These are phyloP conservation scores for Cyberlindnera meyerae DNA, from an alignment of 805 yeast species.

Conservation along the genomic window DNA sequence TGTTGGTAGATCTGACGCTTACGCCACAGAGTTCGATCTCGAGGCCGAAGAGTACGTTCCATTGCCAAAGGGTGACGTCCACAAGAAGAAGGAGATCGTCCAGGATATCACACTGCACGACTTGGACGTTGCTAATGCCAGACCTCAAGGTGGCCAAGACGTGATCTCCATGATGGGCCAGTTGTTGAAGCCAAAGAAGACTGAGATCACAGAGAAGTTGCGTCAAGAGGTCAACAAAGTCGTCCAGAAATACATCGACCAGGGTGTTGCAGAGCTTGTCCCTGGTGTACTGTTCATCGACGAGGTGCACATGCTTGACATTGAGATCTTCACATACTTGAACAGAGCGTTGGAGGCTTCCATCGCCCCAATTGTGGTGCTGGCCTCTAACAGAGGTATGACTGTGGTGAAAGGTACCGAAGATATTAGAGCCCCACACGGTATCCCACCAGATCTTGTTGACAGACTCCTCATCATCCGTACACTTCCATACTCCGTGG, in stretches of 20 bases:
- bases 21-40: conserved; percentile 95
- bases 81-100: conserved; percentile 94
- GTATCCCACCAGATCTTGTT: conserved; percentile 90
- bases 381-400: conserved; percentile 94
- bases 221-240: conserved; percentile 93
- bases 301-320: conserved; percentile 97
- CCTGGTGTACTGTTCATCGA: conserved; percentile 98
- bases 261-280: conserved; percentile 94
- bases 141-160: conserved; percentile 97
- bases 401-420: conserved; percentile 89
- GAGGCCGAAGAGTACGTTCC: conserved; percentile 99
- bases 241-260: conserved; percentile 92
- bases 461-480: conserved; percentile 90
- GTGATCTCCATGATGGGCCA: conserved; percentile 96
- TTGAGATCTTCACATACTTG: conserved; percentile 92
- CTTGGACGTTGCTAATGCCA: conserved; percentile 91
- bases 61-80: conserved; percentile 97
- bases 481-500: conserved; percentile 81
- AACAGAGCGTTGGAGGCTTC: conserved; percentile 90
- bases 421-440: conserved; percentile 86
- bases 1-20: conserved; percentile 97
- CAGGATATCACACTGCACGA: conserved; percentile 97
- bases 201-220: conserved; percentile 94
- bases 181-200: conserved; percentile 89
- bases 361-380: conserved; percentile 90